phyloP scores from a whole-genome alignment of 2,329 filamentous ascomycete species.

The Xylaria arbuscula region DNA sequence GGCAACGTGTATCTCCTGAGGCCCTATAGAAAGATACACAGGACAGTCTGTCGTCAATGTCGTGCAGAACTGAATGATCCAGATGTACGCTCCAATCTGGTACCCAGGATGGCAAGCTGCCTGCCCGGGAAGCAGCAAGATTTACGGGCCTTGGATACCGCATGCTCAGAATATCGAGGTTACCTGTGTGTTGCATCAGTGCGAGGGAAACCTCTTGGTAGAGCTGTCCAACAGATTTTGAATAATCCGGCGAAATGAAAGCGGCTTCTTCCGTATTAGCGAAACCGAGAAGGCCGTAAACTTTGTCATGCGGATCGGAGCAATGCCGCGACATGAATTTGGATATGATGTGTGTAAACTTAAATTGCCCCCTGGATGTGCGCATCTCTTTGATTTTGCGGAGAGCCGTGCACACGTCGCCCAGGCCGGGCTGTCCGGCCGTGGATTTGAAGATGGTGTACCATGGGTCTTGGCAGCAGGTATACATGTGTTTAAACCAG shows the following conservation, averaged over 20 bases:
- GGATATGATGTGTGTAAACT: neutral
- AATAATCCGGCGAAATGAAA: neutral
- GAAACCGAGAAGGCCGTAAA: neutral
- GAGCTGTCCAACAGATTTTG: neutral
- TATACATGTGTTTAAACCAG: neutral
- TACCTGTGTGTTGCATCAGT: neutral
- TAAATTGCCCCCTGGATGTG: neutral
- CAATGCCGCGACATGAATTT: neutral
- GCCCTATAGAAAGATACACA: neutral
- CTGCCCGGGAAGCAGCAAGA: neutral
- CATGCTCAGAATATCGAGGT: constrained; percentile 7
- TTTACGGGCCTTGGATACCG: neutral
- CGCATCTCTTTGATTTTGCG: neutral
- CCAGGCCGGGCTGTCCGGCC: neutral
- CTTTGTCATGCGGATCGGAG: constrained; percentile 1
- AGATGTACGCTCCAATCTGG: neutral
- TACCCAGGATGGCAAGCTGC: neutral
- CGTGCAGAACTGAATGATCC: neutral
- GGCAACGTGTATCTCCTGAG: neutral
- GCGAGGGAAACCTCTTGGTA: neutral
- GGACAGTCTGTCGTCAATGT: neutral
- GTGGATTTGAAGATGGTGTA: neutral
- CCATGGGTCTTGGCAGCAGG: constrained; percentile 3
- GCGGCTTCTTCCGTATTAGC: neutral
- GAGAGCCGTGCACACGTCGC: neutral